A percentile compares a stretch with the other conserved stretches of the same genome.
These are phyloP conservation scores for Naegleria fowleri DNA, from an alignment of 208 protist genomes.

Conservation along the genomic window DNA sequence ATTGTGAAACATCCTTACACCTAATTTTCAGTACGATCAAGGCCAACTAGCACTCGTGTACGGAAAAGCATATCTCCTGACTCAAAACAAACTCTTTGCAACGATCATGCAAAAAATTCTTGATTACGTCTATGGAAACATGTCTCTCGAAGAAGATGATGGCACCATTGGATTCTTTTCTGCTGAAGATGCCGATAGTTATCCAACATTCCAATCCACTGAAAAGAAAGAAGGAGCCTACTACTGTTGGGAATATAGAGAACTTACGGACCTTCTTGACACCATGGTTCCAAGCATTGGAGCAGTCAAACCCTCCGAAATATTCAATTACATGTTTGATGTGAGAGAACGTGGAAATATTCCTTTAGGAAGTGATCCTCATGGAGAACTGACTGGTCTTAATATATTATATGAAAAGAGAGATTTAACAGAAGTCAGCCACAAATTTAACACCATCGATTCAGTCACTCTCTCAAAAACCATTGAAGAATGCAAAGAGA, in stretches of 20 bases:
- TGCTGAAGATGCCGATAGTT: conserved; percentile 42
- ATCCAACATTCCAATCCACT: background rate
- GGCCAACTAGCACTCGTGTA: conserved; percentile 34
- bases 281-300: background rate
- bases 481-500: background rate
- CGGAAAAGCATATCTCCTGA: conserved; percentile 36
- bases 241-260: conserved; percentile 40
- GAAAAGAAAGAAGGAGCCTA: conserved; percentile 39
- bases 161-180: conserved; percentile 30
- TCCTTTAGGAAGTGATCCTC: conserved; percentile 13
- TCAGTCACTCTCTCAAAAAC: background rate
- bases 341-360: conserved; percentile 20
- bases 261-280: conserved; percentile 30
- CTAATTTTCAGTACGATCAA: conserved; percentile 41
- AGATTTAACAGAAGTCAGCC: background rate
- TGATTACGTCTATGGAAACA: conserved; percentile 31
- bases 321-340: background rate
- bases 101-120: conserved; percentile 5
- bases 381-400: conserved; percentile 24
- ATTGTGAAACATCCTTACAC: too few relatives aligned
- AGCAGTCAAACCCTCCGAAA: background rate
- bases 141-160: background rate
- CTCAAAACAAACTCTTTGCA: conserved; percentile 23
- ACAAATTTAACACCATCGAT: background rate
- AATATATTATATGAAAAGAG: conserved; percentile 28